Base-by-base conservation (phyloP, 73 alveolate genomes). In the Symbiodinium natans region DNA sequence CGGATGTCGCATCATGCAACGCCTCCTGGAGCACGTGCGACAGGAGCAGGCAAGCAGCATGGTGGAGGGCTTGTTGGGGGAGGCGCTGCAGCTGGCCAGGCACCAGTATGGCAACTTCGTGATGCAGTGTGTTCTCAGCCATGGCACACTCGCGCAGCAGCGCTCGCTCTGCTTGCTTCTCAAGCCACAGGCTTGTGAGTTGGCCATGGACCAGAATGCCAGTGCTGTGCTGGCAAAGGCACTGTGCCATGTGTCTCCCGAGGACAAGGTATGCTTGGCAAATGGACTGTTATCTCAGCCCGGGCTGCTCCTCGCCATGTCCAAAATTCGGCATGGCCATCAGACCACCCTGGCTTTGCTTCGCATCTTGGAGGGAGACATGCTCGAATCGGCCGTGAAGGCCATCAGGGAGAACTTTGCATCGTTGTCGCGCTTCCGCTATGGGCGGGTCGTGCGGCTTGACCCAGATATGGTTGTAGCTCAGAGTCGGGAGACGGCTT, bases 1-100 rank as follows among this genome's bases (percentile, higher is more conserved):
- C 27, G 80, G 80, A 63, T 90, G 97, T 80, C 97, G 97, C 75
- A 90, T 90, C 80, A 90, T 90, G 41, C 97, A 90, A 34, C 97
- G 97, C 52, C 97, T 90, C 77, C 40, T 90, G 97, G 97, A 90
- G 40, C 80, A 85, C 31, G 89, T 68, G n/a, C 87, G 89, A n/a
- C 54, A 42, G 8, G 97, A 90, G 27, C 97, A 90, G 82, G 75
- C 38, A 89, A 38, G 31, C 17, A 19, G 84, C 23, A 34, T 74
- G 84, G 40, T 74, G 38, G 80, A 63, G 11, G 9, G 29, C 80
- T 29, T 63, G 80, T 36, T 63, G 11, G 27, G 11, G 36, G 80
- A 63, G 80, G 80, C 36, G 38, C 80, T 63, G 19, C 80, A 63
- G 80, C 80, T 63, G 3, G 80, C 27, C 33, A 31, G 80, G 36